phyloP scores from a whole-genome alignment of 2,329 filamentous ascomycete genomes.

The Cladophialophora psammophila region DNA sequence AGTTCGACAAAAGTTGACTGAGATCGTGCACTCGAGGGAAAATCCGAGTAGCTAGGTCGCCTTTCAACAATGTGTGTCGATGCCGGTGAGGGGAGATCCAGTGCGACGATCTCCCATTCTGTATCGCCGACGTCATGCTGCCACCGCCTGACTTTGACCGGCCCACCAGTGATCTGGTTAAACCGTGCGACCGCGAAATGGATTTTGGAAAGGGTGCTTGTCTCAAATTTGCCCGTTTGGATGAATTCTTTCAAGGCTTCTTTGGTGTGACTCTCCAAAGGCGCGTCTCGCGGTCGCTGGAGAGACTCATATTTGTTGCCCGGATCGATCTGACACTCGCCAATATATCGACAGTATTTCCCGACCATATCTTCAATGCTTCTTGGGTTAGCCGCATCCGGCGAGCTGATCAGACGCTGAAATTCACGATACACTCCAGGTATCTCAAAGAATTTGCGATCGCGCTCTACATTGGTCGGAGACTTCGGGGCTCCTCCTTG shows the following conservation, averaged over 20 bases:
- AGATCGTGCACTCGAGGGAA: neutral
- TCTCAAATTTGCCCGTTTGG: conserved; percentile 21
- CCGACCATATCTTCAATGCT: conserved; percentile 35
- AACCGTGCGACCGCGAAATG: conserved; percentile 34
- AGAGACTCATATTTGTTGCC: conserved; percentile 29
- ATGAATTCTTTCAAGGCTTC: conserved; percentile 27
- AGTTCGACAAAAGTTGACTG: neutral
- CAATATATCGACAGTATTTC: conserved; percentile 34
- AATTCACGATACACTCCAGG: conserved; percentile 16
- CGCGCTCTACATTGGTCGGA: conserved; percentile 9
- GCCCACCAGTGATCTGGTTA: conserved; percentile 32
- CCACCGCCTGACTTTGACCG: conserved; percentile 27
- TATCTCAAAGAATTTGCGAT: conserved; percentile 30
- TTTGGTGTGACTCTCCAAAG: conserved; percentile 28
- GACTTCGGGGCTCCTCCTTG: conserved; percentile 6
- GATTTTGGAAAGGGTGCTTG: conserved; percentile 31
- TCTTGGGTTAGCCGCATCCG: conserved; percentile 32
- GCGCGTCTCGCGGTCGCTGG: conserved; percentile 21
- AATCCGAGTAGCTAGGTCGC: neutral
- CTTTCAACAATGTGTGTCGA: neutral
- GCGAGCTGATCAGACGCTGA: conserved; percentile 14
- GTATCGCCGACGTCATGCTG: conserved; percentile 8
- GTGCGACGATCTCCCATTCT: conserved; percentile 12
- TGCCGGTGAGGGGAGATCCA: conserved; percentile 10
- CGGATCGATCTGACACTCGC: conserved; percentile 21